phyloP scores from a whole-genome alignment of 2,329 filamentous ascomycete genomes.

The Fusarium pseudograminearum region DNA sequence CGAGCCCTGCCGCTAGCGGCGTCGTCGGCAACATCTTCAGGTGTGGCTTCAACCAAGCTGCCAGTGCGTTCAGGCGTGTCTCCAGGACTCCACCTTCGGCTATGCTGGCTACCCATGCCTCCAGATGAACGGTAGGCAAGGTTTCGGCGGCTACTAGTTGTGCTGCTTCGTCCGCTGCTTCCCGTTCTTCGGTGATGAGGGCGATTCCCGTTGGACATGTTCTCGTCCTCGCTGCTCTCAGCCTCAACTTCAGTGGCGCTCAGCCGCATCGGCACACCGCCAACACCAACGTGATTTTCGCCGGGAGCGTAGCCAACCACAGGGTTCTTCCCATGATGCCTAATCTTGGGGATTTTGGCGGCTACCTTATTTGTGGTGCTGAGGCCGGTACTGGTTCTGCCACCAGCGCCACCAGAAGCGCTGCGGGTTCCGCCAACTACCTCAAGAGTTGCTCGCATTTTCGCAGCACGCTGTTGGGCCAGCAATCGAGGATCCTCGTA shows the following conservation, averaged over 20 bases:
- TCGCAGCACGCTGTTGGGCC: conserved; percentile 87
- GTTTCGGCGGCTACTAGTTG: conserved; percentile 63
- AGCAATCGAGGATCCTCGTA: conserved; percentile 87
- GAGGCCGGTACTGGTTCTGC: conserved; percentile 72
- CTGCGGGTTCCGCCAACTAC: conserved; percentile 73
- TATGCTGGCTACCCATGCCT: conserved; percentile 56
- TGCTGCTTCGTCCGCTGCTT: conserved; percentile 81
- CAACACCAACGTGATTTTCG: conserved; percentile 77
- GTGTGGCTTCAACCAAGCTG: conserved; percentile 62
- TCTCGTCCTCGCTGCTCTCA: conserved; percentile 83
- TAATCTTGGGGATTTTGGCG: conserved; percentile 91
- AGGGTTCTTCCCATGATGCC: conserved; percentile 85
- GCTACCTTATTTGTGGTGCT: conserved; percentile 74
- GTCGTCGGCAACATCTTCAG: conserved; percentile 54
- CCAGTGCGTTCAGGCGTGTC: conserved; percentile 68
- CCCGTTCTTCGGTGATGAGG: conserved; percentile 77
- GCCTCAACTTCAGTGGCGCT: conserved; percentile 96
- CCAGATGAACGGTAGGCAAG: conserved; percentile 65
- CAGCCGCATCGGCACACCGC: conserved; percentile 88
- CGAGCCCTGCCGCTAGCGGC: conserved; percentile 61
- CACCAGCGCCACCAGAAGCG: conserved; percentile 48
- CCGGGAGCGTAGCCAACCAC: conserved; percentile 83
- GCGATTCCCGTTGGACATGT: conserved; percentile 60
- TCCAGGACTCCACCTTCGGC: conserved; percentile 63
- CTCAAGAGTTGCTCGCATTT: conserved; percentile 86